Base-by-base conservation (phyloP, 1,139 yeast species). In the Pneumocystis jirovecii region DNA sequence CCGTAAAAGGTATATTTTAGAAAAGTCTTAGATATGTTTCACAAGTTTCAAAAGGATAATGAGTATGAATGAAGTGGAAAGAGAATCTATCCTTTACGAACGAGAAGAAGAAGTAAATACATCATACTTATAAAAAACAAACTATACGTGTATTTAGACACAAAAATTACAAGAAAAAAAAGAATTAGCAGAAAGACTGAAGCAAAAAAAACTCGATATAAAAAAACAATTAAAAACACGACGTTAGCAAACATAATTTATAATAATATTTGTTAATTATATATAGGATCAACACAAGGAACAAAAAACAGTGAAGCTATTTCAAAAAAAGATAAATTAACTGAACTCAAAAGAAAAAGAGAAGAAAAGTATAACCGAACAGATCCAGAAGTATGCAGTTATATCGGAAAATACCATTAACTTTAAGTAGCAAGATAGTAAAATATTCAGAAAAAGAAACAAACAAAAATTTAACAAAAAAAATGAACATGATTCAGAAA, bases 81-180 rank as follows among this genome's bases (percentile, higher is more conserved):
- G 97, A 72, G 98, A 93, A 78, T 85, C 88, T 71, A 83, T 89
- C 67, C 81, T 93, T 68, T 95, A 89, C 72, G 97, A 93, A 68
- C 88, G 99, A 76, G 83, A 89, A 5, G 96, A 90, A 75, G 95
- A 89, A 70, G 84, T 89, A 85, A 96, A n/a, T 21, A 44, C 19
- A 1, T 8, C n/a, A 50, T 25, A 25, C 21, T 21, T 29, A 10
- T 34, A 50, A 50, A 50, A 50, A 50, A 15, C 40, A 37, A 25
- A 29, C n/a, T 25, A 25, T 50, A 50, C 21, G 25, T 19, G 34
- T 50, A 15, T 50, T 50, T 50, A 50, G 57, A 50, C 57, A 50
- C 57, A 91, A 74, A 83, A 86, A 69, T 90, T 80, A 75, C 85
- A 87, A 66, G 97, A 93, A 76, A 83, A 89, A 74, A 82, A 83